Conservation (phyloP, 345 rosid genomes). For the Xanthoceras sorbifolium region DNA sequence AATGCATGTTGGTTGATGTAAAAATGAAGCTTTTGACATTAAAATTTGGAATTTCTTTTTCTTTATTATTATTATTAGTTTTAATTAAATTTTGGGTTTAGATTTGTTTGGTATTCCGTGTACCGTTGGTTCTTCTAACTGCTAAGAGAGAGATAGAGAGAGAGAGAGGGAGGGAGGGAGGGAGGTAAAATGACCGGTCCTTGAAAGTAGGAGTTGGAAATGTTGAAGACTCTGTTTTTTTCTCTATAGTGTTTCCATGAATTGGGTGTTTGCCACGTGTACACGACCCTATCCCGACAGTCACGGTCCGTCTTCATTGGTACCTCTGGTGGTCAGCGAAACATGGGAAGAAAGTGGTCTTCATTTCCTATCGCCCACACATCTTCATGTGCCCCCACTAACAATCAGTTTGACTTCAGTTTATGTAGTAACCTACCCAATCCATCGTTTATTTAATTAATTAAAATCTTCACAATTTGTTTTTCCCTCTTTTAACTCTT, state of each 20-base stretch:
- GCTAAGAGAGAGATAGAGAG: background rate
- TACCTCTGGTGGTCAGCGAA: conserved; percentile 14
- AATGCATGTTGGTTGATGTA: conserved; percentile 25
- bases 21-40: conserved; percentile 1
- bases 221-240: too few relatives aligned
- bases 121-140: conserved; percentile 27
- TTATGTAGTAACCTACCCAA: too few relatives aligned
- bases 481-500: too few relatives aligned
- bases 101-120: conserved; percentile 25
- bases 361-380: background rate
- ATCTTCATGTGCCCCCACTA: background rate
- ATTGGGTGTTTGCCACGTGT: conserved; percentile 38
- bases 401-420: background rate
- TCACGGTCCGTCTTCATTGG: conserved; percentile 25
- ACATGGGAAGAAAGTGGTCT: conserved; percentile 15
- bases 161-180: conserved; percentile 5
- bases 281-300: conserved; percentile 16
- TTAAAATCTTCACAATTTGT: too few relatives aligned
- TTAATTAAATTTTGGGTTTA: background rate
- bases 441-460: too few relatives aligned
- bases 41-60: background rate
- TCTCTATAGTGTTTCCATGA: background rate
- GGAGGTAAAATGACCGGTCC: conserved; percentile 16
- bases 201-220: conserved; percentile 19
- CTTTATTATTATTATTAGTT: background rate